These are phyloP conservation scores for Picea abies DNA, from an alignment of 83 land plant genomes.

Conservation along the genomic window DNA sequence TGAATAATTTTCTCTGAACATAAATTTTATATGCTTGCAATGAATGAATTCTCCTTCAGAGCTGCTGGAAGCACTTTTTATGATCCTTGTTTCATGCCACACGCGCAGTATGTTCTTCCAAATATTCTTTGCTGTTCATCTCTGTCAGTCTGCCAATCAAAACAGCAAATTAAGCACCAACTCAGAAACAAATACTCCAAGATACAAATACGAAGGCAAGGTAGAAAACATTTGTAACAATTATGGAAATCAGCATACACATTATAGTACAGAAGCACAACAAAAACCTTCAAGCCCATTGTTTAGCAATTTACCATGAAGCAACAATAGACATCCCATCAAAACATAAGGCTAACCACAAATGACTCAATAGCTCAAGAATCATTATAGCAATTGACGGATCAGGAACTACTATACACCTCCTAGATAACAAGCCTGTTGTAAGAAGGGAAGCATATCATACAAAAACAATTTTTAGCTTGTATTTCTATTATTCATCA, in stretches of 20 bases:
- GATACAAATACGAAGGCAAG: neutral
- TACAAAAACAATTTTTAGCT: no score
- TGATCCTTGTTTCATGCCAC: neutral
- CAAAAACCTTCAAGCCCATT: neutral
- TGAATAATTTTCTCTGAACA: neutral
- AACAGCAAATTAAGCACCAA: neutral
- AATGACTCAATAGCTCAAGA: neutral
- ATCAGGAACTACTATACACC: neutral
- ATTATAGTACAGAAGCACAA: neutral
- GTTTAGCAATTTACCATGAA: neutral
- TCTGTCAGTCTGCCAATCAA: slow-evolving; percentile 60
- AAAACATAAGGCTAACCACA: neutral
- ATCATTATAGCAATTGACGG: neutral
- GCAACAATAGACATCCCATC: neutral
- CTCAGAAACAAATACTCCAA: neutral
- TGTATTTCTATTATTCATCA: no score
- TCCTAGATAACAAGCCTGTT: neutral
- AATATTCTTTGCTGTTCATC: slow-evolving; percentile 76
- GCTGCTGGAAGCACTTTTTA: neutral
- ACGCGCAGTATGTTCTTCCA: slow-evolving; percentile 49
- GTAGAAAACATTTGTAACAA: neutral
- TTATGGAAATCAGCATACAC: slow-evolving; percentile 8
- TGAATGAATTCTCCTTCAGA: neutral
- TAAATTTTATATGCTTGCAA: neutral
- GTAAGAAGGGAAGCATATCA: neutral